These are phyloP conservation scores for Aspergillus cristatus DNA, from an alignment of 495 filamentous ascomycete species.

Conservation along the genomic window DNA sequence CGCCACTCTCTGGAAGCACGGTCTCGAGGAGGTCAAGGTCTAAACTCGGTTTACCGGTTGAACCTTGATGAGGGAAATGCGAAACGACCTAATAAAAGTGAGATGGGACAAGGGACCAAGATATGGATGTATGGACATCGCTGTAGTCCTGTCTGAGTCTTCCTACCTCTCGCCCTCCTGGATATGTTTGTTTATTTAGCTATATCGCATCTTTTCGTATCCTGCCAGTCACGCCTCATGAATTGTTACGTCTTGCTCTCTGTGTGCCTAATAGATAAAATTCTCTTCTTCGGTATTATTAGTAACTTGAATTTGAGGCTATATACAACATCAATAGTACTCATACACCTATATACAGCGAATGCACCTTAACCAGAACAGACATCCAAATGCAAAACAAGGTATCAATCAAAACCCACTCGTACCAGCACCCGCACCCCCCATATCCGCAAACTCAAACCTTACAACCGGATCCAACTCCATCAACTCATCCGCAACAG, in stretches of 20 bases:
- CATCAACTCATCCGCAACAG: conserved; percentile 38
- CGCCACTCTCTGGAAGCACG: conserved; percentile 91
- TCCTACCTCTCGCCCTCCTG: conserved; percentile 1
- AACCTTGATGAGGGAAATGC: not conserved
- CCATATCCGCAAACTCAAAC: conserved; percentile 28
- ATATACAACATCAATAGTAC: too few relatives aligned
- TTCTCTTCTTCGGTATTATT: conserved; percentile 2
- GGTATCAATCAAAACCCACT: not conserved
- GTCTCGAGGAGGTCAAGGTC: conserved; percentile 83
- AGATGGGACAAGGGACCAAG: conserved; percentile 8
- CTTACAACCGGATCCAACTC: conserved; percentile 34
- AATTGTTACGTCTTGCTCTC: conserved; percentile 24
- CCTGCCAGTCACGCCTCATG: conserved; percentile 38
- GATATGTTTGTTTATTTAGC: conserved; percentile 5
- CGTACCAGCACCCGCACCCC: conserved; percentile 2
- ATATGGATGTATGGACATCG: not conserved
- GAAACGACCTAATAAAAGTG: conserved; percentile 11
- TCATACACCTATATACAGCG: not conserved
- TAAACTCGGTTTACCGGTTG: conserved; percentile 37
- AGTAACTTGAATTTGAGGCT: too few relatives aligned
- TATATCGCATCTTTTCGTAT: conserved; percentile 23
- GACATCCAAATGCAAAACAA: not conserved
- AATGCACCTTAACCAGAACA: not conserved
- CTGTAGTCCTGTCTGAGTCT: too few relatives aligned
- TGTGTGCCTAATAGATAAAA: too few relatives aligned